phyloP scores from a whole-genome alignment of 768 basidiomycete species.

The Amanita polypyramis region DNA sequence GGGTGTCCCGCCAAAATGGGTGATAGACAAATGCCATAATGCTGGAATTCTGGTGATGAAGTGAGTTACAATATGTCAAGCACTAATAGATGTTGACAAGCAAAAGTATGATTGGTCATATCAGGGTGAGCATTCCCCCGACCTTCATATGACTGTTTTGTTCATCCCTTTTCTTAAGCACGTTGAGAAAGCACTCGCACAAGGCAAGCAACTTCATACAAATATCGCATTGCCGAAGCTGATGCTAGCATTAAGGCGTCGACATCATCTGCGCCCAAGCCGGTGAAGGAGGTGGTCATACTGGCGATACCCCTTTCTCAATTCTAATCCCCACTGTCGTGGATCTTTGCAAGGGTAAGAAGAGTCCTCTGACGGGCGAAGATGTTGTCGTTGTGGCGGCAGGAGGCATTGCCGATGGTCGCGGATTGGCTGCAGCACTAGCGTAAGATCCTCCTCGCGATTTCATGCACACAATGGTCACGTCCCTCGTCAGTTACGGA shows the following conservation, averaged over 20 bases:
- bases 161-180: constrained; percentile 32
- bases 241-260: constrained; percentile 37
- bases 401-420: constrained; percentile 77
- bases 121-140: constrained; percentile 40
- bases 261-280: constrained; percentile 87
- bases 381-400: constrained; percentile 74
- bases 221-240: background rate
- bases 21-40: constrained; percentile 71
- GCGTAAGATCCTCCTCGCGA: constrained; percentile 28
- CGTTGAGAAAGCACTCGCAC: constrained; percentile 63
- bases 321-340: constrained; percentile 77
- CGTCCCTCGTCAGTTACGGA: constrained; percentile 45
- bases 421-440: constrained; percentile 67
- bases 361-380: constrained; percentile 69
- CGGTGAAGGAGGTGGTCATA: constrained; percentile 85
- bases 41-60: constrained; percentile 82
- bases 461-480: background rate
- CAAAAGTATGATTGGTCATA: constrained; percentile 72
- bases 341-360: constrained; percentile 60
- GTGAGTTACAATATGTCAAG: constrained; percentile 27
- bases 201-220: constrained; percentile 27
- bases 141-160: background rate
- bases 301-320: constrained; percentile 73
- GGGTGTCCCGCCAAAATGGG: constrained; percentile 77
- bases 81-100: constrained; percentile 6